A percentile compares a stretch with the other conserved stretches of the same genome.
Conservation (phyloP, 257 asterid genomes). For the Oldenlandia corymbosa region DNA sequence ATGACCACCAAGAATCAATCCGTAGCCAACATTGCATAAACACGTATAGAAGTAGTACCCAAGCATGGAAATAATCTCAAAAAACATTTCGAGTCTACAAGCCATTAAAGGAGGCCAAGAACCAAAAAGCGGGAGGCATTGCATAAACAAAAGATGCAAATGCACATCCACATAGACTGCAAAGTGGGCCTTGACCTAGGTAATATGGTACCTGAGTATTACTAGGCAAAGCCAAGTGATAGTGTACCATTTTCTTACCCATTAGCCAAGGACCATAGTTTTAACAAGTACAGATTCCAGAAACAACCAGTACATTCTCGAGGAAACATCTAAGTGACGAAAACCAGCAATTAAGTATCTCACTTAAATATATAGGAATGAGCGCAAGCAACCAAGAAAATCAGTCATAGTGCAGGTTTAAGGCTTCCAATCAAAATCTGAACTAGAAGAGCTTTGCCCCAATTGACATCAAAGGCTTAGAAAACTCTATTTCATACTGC, state of each 20-base stretch:
- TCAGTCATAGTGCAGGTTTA: background rate
- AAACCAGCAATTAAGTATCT: background rate
- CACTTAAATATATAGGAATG: no score
- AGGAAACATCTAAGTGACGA: background rate
- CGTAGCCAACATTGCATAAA: no score
- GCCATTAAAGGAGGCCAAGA: no score
- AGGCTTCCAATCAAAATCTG: background rate
- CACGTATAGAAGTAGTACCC: no score
- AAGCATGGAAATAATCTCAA: no score
- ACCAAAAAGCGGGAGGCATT: no score
- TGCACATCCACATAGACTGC: background rate
- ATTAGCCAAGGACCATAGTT: no score
- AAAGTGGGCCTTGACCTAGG: background rate
- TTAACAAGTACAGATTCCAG: background rate
- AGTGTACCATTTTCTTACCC: background rate
- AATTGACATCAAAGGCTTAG: no score
- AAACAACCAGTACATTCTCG: background rate
- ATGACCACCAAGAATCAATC: no score
- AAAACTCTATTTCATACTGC: no score
- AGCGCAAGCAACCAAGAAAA: background rate
- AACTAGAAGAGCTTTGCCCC: background rate
- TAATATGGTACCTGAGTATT: background rate
- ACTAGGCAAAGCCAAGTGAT: background rate
- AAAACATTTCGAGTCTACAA: no score
- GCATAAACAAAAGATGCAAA: background rate